Base-by-base conservation (phyloP, 2,329 filamentous ascomycete species). In the Cercospora beticola region DNA sequence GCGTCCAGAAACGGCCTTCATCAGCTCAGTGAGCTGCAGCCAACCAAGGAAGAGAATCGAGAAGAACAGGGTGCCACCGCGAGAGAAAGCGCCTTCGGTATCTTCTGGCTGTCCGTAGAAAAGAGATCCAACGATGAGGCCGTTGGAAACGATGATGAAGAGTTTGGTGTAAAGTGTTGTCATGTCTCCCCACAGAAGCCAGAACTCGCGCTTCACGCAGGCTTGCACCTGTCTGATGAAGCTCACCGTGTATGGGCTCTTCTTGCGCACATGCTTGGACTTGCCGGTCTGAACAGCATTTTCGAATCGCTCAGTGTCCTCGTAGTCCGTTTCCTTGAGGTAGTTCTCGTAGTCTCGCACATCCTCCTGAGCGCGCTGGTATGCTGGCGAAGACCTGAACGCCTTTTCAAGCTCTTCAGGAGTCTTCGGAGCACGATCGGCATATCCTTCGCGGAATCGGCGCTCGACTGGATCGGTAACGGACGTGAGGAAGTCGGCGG, bases 11-110 rank as follows among this genome's bases (percentile, higher is more conserved):
- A 94, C 89, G 56, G 91, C 91, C 71, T 90, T 90, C 86, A 92
- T 92, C 64, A 94, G 83, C 78, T 96, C 92, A 0, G 89, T 88
- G 59, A 96, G 81, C 69, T 94, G 91, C 5, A 95, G 83, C 89
- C 88, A 91, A 66, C 82, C 84, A 5, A 90, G 82, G 79, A 91
- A 89, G 31, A 90, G 77, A 70, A 90, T 88, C 1, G 86, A 88
- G 80, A 90, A 90, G 83, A 91, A 90, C 8, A 88, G 79, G 7
- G 86, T 83, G 76, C 89, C 89, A 6, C 88, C 87, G 72, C 88
- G 83, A 5, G 85, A 81, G 77, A 91, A 91, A 12, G 88, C 86
- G 40, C 89, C 89, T 49, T 81, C 83, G 1, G 88, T 89, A 73
- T 86, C 83, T 5, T 85, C 74, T 0, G 86, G 81, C 75, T 89